Base-by-base conservation (phyloP, 1,284 basidiomycete genomes). In the Phellinidium pouzarii region DNA sequence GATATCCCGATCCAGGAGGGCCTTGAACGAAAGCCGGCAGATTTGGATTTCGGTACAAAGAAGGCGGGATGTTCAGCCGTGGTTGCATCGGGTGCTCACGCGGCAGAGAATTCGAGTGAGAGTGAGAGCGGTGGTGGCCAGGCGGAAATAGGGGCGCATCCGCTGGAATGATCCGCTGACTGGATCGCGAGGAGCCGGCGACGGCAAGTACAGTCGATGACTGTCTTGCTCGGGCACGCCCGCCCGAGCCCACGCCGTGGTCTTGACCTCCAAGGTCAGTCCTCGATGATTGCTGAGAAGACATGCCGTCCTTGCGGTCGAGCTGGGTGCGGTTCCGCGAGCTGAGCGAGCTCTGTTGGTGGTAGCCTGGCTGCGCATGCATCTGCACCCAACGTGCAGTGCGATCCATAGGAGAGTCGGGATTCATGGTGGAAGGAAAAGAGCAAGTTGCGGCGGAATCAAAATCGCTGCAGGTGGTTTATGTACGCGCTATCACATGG, bases 11-110 rank as follows among this genome's bases (percentile, higher is more conserved):
- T 12, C 55, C 55, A 7, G 55, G 55, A 23, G 51, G 55, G 11
- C 55, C 55, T 41, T 53, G 51, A 26, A 53, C 51, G 37, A 57
- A 57, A 11, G 55, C 55, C 19, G 55, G 55, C 34, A 55, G 38
- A 34, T 55, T 42, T 3, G 55, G 47, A 25, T 49, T 41, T 25
- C 34, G 41, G 34, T 53, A 57, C 17, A 57, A 12, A 29, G 31
- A 37, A 2, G 47, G 26, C 20, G 55, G 55, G 5, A 57, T 50
- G 41, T 57, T 53, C 44, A 53, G 34, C 25, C 46, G 50, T 20
- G 54, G 54, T 20, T 37, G 54, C 4, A 48, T 31, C 25, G 40
- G 54, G 29, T 44, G 40, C 20, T 56, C 54, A 19, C 48, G 40
- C 38, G 50, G 44, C 20, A 47, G 38, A 20, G 50, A 52, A 25